Evolutionary conservation across 345 rosid species (phyloP).

Genomic region (Geranium rotundifolium): DNA sequence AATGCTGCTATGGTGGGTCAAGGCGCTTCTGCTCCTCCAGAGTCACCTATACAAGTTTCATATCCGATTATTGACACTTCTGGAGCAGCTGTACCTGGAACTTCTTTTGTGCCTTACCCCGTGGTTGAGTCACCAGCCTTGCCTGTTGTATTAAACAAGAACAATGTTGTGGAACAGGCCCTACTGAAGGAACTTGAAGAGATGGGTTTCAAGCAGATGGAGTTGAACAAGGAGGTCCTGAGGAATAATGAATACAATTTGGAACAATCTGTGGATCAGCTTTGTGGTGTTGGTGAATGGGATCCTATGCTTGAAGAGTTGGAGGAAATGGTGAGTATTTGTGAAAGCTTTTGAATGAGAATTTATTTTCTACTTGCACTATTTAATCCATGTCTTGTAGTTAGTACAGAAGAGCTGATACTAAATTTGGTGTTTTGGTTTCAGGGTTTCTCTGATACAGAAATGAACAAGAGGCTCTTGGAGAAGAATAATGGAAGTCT

Average conservation of each 20-base stretch:
- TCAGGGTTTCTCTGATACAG: constrained; percentile 77
- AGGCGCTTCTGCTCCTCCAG: constrained; percentile 7
- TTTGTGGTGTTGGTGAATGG: constrained; percentile 80
- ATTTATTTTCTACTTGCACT: neutral
- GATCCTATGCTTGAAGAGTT: constrained; percentile 79
- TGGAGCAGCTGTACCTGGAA: constrained; percentile 15
- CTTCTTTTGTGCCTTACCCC: constrained; percentile 4
- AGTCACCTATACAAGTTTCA: constrained; percentile 21
- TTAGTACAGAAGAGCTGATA: too few species aligned
- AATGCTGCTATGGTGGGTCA: too few species aligned
- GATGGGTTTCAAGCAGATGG: constrained; percentile 91
- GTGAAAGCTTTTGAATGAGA: neutral
- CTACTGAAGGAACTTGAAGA: constrained; percentile 78
- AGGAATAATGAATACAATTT: constrained; percentile 61
- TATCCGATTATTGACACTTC: constrained; percentile 42
- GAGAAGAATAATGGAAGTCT: constrained; percentile 95
- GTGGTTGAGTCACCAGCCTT: constrained; percentile 3
- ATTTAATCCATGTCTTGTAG: neutral
- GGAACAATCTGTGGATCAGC: constrained; percentile 68
- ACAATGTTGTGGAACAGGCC: constrained; percentile 25
- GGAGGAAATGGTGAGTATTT: constrained; percentile 63
- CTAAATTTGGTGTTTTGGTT: neutral
- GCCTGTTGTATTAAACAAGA: constrained; percentile 7
- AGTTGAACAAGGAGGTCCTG: constrained; percentile 75
- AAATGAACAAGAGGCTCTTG: constrained; percentile 71